Evolutionary conservation across 202 grass and related monocot species (phyloP).

Genomic region (Dendrocalamus latiflorus): DNA sequence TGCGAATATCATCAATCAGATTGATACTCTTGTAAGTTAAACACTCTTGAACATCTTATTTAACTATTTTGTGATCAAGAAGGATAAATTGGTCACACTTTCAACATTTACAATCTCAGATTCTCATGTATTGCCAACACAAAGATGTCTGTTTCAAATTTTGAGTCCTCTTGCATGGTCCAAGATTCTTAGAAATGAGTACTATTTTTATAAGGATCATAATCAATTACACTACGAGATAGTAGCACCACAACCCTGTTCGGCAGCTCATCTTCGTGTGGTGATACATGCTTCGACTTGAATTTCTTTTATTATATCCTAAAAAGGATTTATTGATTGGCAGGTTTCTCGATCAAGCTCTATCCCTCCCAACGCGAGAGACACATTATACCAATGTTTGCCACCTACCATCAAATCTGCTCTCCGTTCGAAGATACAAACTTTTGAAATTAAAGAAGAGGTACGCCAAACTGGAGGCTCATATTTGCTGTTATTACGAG

Average conservation of each 20-base stretch:
- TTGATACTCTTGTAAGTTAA: constrained; percentile 82
- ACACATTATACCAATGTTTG: constrained; percentile 78
- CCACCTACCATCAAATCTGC: constrained; percentile 67
- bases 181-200: constrained; percentile 6
- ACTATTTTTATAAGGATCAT: background rate
- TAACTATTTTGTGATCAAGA: constrained; percentile 18
- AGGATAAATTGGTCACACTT: background rate
- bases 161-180: background rate
- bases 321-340: constrained; percentile 18
- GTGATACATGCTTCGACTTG: background rate
- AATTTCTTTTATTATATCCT: constrained; percentile 9
- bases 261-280: background rate
- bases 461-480: constrained; percentile 34
- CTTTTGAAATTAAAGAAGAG: constrained; percentile 83
- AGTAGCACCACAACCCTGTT: background rate
- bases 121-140: background rate
- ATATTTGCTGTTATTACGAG: constrained; percentile 29
- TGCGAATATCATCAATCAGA: constrained; percentile 85
- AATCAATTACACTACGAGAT: constrained; percentile 2
- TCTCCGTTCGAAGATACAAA: constrained; percentile 58
- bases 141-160: background rate
- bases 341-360: constrained; percentile 74
- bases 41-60: background rate
- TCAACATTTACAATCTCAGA: background rate
- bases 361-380: constrained; percentile 58